Evolutionary conservation across 2,329 filamentous ascomycete species (phyloP).

Genomic region (Fusarium heterosporum): DNA sequence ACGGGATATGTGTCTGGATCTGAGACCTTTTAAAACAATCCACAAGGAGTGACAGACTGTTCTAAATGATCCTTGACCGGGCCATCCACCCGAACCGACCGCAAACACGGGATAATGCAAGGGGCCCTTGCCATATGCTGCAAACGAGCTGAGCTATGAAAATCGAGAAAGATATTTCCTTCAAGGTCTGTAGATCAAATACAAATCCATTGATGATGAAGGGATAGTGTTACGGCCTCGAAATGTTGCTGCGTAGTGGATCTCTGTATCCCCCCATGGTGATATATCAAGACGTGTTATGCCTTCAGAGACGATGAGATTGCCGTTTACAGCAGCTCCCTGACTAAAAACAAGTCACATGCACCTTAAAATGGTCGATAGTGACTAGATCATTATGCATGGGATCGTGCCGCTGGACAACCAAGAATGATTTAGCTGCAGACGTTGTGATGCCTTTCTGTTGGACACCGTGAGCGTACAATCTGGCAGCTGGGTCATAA

Average conservation of each 20-base stretch:
- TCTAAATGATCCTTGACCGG: slow-evolving; percentile 35
- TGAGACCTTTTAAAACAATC: slow-evolving; percentile 25
- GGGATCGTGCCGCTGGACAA: slow-evolving; percentile 10
- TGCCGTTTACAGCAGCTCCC: slow-evolving; percentile 6
- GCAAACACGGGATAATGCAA: slow-evolving; percentile 25
- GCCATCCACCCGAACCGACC: slow-evolving; percentile 38
- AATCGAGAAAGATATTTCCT: slow-evolving; percentile 21
- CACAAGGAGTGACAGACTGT: slow-evolving; percentile 25
- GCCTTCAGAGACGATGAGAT: slow-evolving; percentile 10
- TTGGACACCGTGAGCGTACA: slow-evolving; percentile 3
- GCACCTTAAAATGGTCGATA: slow-evolving; percentile 19
- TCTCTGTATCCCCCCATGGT: neutral
- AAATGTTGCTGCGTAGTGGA: slow-evolving; percentile 29
- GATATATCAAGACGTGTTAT: slow-evolving; percentile 10
- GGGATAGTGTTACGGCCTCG: slow-evolving; percentile 17
- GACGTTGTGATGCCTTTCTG: neutral
- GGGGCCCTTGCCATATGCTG: slow-evolving; percentile 24
- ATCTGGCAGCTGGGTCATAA: slow-evolving; percentile 9
- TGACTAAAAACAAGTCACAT: neutral
- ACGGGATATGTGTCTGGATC: slow-evolving; percentile 28
- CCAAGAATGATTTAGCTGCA: slow-evolving; percentile 19
- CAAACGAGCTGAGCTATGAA: slow-evolving; percentile 35
- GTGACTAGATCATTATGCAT: slow-evolving; percentile 2
- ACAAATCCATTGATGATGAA: slow-evolving; percentile 14
- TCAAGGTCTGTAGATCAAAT: slow-evolving; percentile 14